phyloP scores from a whole-genome alignment of 164 flowering plant species.

The Magnolia kwangsiensis region DNA sequence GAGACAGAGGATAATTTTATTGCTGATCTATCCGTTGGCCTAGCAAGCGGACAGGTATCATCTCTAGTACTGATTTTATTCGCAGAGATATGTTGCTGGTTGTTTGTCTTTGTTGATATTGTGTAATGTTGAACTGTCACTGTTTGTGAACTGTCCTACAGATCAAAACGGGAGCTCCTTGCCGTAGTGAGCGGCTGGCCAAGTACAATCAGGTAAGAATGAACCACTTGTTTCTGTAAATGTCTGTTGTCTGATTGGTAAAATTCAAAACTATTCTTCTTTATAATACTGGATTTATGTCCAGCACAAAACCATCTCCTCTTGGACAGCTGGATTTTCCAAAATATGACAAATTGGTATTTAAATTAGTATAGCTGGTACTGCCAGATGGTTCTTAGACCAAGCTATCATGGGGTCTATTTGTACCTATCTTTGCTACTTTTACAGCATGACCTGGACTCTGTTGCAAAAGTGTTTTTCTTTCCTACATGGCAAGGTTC shows the following conservation, averaged over 20 bases:
- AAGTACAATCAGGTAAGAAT: conserved; percentile 87
- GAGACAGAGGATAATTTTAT: conserved; percentile 98
- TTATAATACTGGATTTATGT: not conserved
- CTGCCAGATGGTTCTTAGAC: not conserved
- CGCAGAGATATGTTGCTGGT: not conserved
- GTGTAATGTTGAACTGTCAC: conserved; percentile 2
- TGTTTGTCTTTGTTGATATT: not conserved
- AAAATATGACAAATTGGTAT: not conserved
- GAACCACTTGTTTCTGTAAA: not conserved
- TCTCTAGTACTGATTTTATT: not conserved
- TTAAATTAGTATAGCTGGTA: not conserved
- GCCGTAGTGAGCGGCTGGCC: conserved; percentile 87
- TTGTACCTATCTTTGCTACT: too few species aligned
- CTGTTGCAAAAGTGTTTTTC: too few species aligned
- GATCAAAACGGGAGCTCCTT: conserved; percentile 99
- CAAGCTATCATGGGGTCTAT: too few species aligned
- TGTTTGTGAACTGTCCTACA: conserved; percentile 21
- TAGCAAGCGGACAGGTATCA: conserved; percentile 92
- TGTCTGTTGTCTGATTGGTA: not conserved
- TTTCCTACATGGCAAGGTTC: too few species aligned
- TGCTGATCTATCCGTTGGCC: conserved; percentile 94
- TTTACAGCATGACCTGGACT: too few species aligned
- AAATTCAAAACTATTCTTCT: not conserved
- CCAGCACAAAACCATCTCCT: not conserved
- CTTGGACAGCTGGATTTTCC: not conserved